Percentiles rank a stretch among this genome's conserved stretches.
These are phyloP conservation scores for Blastomyces parvus DNA, from an alignment of 2,329 filamentous ascomycete genomes.

Conservation along the genomic window DNA sequence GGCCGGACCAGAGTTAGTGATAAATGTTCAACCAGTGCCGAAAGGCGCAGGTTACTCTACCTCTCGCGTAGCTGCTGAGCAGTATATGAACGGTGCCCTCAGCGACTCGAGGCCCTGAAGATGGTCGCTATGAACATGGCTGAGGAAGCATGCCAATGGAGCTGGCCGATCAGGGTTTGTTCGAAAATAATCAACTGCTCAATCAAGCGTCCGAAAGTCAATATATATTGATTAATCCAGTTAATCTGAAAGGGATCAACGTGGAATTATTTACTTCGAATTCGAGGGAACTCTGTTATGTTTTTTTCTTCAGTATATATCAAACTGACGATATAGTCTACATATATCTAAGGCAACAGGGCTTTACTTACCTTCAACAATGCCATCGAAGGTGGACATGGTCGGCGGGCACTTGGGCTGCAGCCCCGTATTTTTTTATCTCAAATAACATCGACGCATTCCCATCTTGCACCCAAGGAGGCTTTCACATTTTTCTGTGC, in stretches of 20 bases:
- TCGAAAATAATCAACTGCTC: slow-evolving; percentile 71
- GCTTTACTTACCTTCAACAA: slow-evolving; percentile 21
- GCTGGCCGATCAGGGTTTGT: slow-evolving; percentile 44
- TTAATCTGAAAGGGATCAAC: neutral
- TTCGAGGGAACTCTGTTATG: slow-evolving; percentile 16
- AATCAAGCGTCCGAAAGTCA: neutral
- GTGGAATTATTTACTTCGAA: slow-evolving; percentile 14
- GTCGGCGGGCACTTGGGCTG: neutral
- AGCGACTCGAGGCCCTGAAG: slow-evolving; percentile 68
- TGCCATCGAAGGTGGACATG: slow-evolving; percentile 29
- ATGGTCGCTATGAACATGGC: slow-evolving; percentile 88
- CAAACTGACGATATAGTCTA: neutral
- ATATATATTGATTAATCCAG: neutral
- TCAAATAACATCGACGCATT: neutral
- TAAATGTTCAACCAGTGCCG: neutral
- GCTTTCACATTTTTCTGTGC: neutral
- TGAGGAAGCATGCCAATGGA: slow-evolving; percentile 76
- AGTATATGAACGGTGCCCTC: slow-evolving; percentile 77
- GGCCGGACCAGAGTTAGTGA: slow-evolving; percentile 10
- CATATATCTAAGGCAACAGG: no score
- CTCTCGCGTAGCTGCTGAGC: slow-evolving; percentile 71
- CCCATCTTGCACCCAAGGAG: neutral
- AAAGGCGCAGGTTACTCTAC: slow-evolving; percentile 25
- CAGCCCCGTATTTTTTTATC: neutral
- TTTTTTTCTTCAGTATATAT: neutral